phyloP scores from a whole-genome alignment of 345 rosid species.

The Euphorbia tirucalli region DNA sequence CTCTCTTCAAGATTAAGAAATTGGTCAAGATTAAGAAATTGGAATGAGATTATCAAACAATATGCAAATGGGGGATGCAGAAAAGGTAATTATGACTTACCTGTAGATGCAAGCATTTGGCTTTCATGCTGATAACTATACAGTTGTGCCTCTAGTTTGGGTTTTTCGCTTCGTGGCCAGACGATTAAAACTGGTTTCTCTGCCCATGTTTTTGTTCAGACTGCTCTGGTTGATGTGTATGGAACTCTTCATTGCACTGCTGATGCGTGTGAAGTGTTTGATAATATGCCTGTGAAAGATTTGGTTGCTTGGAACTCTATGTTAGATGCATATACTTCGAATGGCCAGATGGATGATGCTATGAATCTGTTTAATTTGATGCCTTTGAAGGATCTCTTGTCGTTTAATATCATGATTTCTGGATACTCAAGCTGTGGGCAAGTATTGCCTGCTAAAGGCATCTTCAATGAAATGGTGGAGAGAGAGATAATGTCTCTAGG shows the following conservation, averaged over 20 bases:
- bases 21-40: conserved; percentile 1
- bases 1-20: neutral
- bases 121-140: conserved; percentile 14
- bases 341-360: conserved; percentile 21
- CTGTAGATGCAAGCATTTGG: conserved; percentile 10
- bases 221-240: conserved; percentile 20
- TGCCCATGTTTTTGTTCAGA: conserved; percentile 20
- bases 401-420: conserved; percentile 28
- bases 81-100: conserved; percentile 9
- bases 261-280: conserved; percentile 25
- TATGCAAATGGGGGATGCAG: conserved; percentile 8
- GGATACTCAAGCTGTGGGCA: conserved; percentile 20
- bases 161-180: conserved; percentile 18
- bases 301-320: conserved; percentile 27
- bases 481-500: conserved; percentile 28
- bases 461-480: conserved; percentile 16
- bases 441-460: conserved; percentile 10
- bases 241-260: neutral
- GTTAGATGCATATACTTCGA: conserved; percentile 21
- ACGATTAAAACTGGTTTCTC: conserved; percentile 17
- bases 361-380: conserved; percentile 18
- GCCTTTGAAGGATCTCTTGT: conserved; percentile 25
- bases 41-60: conserved; percentile 15
- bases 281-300: conserved; percentile 22
- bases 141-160: neutral